These are phyloP conservation scores for Debaryomyces prosopidis DNA, from an alignment of 805 yeast genomes.

Conservation along the genomic window DNA sequence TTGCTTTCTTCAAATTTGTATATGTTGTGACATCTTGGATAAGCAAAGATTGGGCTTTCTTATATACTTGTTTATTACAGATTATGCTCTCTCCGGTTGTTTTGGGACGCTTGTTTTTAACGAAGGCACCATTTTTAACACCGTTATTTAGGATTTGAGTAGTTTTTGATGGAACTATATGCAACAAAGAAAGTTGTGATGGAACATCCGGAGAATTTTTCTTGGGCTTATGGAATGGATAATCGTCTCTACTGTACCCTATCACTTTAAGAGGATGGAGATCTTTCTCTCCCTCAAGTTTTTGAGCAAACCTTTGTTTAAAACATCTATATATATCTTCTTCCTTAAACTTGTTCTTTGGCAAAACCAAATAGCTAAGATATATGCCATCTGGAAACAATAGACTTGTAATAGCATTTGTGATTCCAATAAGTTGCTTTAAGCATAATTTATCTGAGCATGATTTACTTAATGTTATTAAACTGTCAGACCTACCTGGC, in stretches of 20 bases:
- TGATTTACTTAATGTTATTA: slow-evolving; percentile 71
- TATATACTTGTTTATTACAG: slow-evolving; percentile 27
- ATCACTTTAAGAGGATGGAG: slow-evolving; percentile 15
- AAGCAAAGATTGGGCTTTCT: slow-evolving; percentile 8
- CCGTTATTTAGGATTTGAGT: slow-evolving; percentile 55
- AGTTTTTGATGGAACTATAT: slow-evolving; percentile 18
- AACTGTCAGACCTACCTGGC: slow-evolving; percentile 87
- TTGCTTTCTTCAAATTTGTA: slow-evolving; percentile 27
- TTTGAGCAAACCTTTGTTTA: slow-evolving; percentile 16
- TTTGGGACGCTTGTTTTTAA: slow-evolving; percentile 46
- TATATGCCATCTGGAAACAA: slow-evolving; percentile 32
- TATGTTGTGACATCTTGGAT: slow-evolving; percentile 19
- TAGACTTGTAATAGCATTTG: slow-evolving; percentile 45
- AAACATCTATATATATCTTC: slow-evolving; percentile 46
- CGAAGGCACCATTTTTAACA: slow-evolving; percentile 56
- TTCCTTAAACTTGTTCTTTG: slow-evolving; percentile 24
- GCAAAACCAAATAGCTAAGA: slow-evolving; percentile 53
- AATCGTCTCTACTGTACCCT: slow-evolving; percentile 19
- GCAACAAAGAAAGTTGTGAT: slow-evolving; percentile 30
- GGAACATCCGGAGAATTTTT: slow-evolving; percentile 17
- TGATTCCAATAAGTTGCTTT: slow-evolving; percentile 57
- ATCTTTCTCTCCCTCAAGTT: slow-evolving; percentile 13
- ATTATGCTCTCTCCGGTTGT: slow-evolving; percentile 43
- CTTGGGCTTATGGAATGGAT: slow-evolving; percentile 23
- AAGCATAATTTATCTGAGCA: slow-evolving; percentile 83